Conservation (phyloP, 208 protist species). For the Acanthamoeba lenticulata region DNA sequence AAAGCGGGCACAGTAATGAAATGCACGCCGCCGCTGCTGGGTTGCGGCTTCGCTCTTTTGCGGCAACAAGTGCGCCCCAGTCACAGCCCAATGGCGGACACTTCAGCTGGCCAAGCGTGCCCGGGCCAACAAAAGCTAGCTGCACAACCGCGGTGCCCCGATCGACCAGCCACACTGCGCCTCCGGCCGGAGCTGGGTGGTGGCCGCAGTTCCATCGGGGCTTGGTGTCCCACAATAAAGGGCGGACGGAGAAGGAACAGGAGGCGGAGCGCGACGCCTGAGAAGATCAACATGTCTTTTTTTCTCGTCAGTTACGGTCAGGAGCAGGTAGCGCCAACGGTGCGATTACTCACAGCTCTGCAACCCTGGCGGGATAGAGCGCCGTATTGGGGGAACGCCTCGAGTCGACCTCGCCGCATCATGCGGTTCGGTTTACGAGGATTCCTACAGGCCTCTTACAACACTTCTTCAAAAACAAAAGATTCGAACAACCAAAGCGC, state of each 20-base stretch:
- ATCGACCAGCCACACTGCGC: too few relatives aligned
- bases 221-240: constrained; percentile 33
- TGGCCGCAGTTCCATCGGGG: too few relatives aligned
- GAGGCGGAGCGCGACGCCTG: not conserved
- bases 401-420: not conserved
- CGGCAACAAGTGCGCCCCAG: too few relatives aligned
- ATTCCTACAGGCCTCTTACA: not conserved
- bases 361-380: constrained; percentile 55
- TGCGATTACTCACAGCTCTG: constrained; percentile 48
- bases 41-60: too few relatives aligned
- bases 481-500: not conserved
- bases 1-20: too few relatives aligned
- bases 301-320: constrained; percentile 44
- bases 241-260: not conserved
- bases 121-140: too few relatives aligned
- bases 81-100: too few relatives aligned
- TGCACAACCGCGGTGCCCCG: too few relatives aligned
- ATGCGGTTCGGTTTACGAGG: constrained; percentile 2
- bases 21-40: too few relatives aligned
- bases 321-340: constrained; percentile 20
- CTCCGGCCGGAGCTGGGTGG: too few relatives aligned
- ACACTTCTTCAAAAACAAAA: not conserved
- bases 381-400: not conserved
- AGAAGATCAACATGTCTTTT: not conserved
- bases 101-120: too few relatives aligned